These are phyloP conservation scores for Yueomyces sp. DNA, from an alignment of 805 yeast species.

Conservation along the genomic window DNA sequence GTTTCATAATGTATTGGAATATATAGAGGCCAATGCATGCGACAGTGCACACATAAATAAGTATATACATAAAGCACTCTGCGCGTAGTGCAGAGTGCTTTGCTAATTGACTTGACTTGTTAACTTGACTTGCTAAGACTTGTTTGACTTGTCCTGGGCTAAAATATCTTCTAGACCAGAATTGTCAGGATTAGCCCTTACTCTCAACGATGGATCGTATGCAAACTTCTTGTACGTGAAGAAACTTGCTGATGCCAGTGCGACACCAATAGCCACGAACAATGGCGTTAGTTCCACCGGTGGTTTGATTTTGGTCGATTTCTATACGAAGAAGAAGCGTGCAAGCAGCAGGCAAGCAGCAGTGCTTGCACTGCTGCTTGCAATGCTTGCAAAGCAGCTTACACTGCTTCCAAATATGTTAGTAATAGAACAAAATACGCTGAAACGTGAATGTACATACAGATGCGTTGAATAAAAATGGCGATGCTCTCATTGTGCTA, in stretches of 20 bases:
- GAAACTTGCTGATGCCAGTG: constrained; percentile 35
- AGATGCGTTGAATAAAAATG: constrained; percentile 33
- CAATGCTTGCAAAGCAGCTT: no score
- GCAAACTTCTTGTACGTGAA: constrained; percentile 39
- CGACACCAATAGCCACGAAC: constrained; percentile 43
- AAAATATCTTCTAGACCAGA: constrained; percentile 21
- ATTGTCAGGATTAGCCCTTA: constrained; percentile 31
- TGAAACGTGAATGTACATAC: constrained; percentile 19
- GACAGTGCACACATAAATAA: no score
- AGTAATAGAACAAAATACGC: no score
- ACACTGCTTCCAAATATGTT: no score
- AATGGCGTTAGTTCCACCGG: constrained; percentile 50
- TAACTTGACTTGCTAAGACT: no score
- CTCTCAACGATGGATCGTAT: constrained; percentile 35
- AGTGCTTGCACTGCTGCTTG: no score
- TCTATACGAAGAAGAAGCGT: constrained; percentile 10
- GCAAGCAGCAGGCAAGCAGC: no score
- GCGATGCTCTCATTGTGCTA: constrained; percentile 35
- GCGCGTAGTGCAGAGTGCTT: no score
- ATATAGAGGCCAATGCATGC: no score
- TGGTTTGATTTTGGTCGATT: constrained; percentile 22
- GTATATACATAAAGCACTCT: no score
- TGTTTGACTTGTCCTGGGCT: constrained; percentile 3
- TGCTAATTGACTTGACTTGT: no score
- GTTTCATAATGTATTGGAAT: no score